Base-by-base conservation (phyloP, 441 rosid species). In the Eruca vesicaria region DNA sequence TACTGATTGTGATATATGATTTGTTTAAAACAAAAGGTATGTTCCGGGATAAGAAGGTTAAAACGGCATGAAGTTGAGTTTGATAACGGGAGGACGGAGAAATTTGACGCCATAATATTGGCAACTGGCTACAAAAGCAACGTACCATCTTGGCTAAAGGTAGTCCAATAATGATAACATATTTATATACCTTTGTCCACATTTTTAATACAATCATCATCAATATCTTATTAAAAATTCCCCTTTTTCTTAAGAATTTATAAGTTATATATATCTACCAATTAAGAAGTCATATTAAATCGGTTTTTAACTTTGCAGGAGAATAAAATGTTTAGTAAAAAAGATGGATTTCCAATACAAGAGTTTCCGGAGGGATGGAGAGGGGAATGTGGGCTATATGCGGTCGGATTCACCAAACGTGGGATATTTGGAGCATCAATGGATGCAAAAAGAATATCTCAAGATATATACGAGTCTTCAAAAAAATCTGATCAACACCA, bases 91-190 rank as follows among this genome's bases (percentile, higher is more conserved):
- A 78, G 68, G 69, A 77, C 52, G 5, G 90, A 85, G 82, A 78
- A 75, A 41, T 87, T 87, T 71, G 92, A 87, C 70, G 90, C 89
- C 52, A 85, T 89, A 66, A 76, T 89, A 58, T 78, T 87, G 45
- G 94, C 94, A 73, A 89, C 94, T 4, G 94, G 94, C 55, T 89
- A 89, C 80, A 87, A 84, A 85, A 89, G 90, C 89, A 87, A 87
- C 43, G 92, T 89, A 68, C 91, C 89, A 62, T 73, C 80, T 74
- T 89, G 94, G 94, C 81, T 89, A 77, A 86, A 87, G 91, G 94
- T 89, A 79, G 21, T 63, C 56, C 64, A 45, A 32, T 33, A 41
- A 33, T 61, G 69, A 73, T 78, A 61, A 66, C 23, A 67, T 61
- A 28, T 36, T 59, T 65, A 64, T 63, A 31, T 16, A 16, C 31